A percentile compares a stretch with the other conserved stretches of the same genome.
Conservation (phyloP, 2,329 filamentous ascomycete species). For the Tolypocladium paradoxum region DNA sequence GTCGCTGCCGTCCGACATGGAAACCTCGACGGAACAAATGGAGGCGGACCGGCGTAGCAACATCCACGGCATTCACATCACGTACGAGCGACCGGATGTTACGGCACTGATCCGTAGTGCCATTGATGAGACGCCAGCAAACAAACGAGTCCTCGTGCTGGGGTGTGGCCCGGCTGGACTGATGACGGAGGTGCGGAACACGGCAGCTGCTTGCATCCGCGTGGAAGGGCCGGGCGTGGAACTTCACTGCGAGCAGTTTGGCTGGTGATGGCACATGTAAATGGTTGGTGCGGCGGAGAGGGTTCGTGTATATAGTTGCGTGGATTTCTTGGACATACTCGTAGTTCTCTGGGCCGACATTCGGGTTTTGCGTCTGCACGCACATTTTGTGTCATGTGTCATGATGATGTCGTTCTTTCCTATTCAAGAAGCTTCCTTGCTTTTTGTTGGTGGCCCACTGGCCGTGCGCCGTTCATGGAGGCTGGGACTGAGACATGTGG, state of each 20-base stretch:
- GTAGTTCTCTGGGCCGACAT: too few species aligned
- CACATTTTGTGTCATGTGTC: too few species aligned
- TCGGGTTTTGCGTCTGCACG: background rate
- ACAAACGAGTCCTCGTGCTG: constrained; percentile 28
- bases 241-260: constrained; percentile 38
- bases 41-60: background rate
- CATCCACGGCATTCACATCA: constrained; percentile 13
- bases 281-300: background rate
- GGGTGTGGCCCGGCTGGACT: constrained; percentile 35
- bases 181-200: constrained; percentile 30
- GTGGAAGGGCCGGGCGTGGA: constrained; percentile 31
- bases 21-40: constrained; percentile 1
- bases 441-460: background rate
- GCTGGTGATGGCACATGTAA: constrained; percentile 20
- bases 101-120: constrained; percentile 20
- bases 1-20: constrained; percentile 8
- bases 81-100: constrained; percentile 26
- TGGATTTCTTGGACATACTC: background rate
- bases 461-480: background rate
- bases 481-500: background rate
- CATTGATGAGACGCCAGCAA: constrained; percentile 14
- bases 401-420: background rate
- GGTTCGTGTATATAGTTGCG: background rate
- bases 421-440: background rate
- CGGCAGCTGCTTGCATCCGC: constrained; percentile 27